Evolutionary conservation across 2,329 filamentous ascomycete species (phyloP), one percentile per base, ranked within the genome.

Genomic region (Chaetomiaceae sp.): DNA sequence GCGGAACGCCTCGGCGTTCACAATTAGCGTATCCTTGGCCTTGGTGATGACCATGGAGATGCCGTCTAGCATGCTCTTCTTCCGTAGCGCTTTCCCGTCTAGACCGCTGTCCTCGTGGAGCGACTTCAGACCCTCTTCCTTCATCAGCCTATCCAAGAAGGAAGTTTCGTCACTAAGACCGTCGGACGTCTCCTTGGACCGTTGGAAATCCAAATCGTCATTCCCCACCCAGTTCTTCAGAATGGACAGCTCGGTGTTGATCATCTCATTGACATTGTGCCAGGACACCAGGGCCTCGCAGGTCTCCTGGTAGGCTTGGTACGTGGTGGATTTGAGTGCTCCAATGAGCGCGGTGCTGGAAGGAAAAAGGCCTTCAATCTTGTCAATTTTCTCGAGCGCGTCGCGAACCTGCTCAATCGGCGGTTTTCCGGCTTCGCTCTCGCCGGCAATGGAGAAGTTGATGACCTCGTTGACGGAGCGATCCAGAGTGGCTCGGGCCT

Each of bases 201-300:
- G 85, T 41, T 81, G 81, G 62, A 97, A 98, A 66, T 97, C 89
- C 32, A 98, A 77, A 61, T 95, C 90, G 30, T 90, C 83, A 61
- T 98, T 98, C 45, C 93, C 93, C 20, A 98, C 93, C 93, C 93
- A 98, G 53, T 85, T 89, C 65, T 93, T 90, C 53, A 98, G 68
- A 53, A 97, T 90, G 12, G 83, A 82, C 49, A 98, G 78, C 65
- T 98, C 88, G 2, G 88, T 95, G 64, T 94, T 95, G 73, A 98
- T 97, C 61, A 95, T 81, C 62, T 91, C 83, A 26, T 90, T 96
- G 42, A 90, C 96, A 66, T 97, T 98, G 72, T 95, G 85, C 93
- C 93, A 98, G 3, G 91, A 84, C 51, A 95, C 81, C 55, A 98
- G 84, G 39, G 91, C 85, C 62, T 95, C 86, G 60, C 86, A 93